Conservation (phyloP, 495 filamentous ascomycete genomes). For the Copromyces sp. region DNA sequence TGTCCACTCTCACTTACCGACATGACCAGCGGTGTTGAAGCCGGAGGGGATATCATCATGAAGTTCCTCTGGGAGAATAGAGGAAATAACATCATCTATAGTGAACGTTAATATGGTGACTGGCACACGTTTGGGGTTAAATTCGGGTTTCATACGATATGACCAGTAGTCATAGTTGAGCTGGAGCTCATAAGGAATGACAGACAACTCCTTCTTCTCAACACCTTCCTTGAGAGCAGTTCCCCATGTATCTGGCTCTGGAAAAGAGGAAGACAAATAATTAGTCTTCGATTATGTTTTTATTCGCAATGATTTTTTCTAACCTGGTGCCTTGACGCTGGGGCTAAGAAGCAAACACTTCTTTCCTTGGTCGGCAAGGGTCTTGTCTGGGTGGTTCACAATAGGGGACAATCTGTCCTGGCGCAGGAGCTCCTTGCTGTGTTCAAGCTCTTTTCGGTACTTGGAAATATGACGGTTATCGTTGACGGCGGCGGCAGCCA, state of each 20-base stretch:
- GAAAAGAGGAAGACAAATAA: not conserved
- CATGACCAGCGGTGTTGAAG: slow-evolving; percentile 79
- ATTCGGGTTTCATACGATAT: slow-evolving; percentile 49
- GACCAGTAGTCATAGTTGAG: slow-evolving; percentile 82
- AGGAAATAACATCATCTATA: slow-evolving; percentile 67
- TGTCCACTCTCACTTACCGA: slow-evolving; percentile 44
- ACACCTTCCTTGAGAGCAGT: slow-evolving; percentile 57
- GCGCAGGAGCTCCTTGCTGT: slow-evolving; percentile 47
- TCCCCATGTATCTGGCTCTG: slow-evolving; percentile 69
- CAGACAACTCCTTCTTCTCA: slow-evolving; percentile 48
- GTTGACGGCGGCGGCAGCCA: slow-evolving; percentile 69
- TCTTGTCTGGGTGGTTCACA: slow-evolving; percentile 40
- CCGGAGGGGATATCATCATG: slow-evolving; percentile 73
- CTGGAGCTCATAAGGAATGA: slow-evolving; percentile 63
- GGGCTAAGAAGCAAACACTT: slow-evolving; percentile 72
- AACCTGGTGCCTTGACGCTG: slow-evolving; percentile 58
- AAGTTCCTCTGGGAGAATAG: slow-evolving; percentile 56
- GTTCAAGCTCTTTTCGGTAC: slow-evolving; percentile 49
- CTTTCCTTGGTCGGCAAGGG: slow-evolving; percentile 39
- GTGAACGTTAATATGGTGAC: slow-evolving; percentile 2
- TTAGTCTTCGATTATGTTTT: slow-evolving; percentile 5
- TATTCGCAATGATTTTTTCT: not conserved
- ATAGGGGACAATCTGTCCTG: slow-evolving; percentile 47
- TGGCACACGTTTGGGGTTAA: not conserved
- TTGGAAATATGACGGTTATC: slow-evolving; percentile 60